Evolutionary conservation across 768 basidiomycete genomes (phyloP), one percentile per base, ranked within the genome.

Genomic region (Amyloporia xantha): DNA sequence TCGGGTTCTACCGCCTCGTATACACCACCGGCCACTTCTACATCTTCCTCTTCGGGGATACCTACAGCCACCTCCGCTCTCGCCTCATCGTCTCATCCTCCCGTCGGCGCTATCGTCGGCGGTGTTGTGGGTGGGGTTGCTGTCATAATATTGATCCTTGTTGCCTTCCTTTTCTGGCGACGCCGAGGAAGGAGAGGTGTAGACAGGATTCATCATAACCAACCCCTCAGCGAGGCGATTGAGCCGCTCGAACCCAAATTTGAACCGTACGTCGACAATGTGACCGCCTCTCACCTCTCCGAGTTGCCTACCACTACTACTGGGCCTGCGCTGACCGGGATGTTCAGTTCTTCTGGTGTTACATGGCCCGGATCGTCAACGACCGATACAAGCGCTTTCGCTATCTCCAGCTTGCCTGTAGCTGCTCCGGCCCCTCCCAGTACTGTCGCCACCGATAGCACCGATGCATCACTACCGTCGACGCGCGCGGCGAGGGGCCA

Each of bases 101-200:
- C 42, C n/a, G 42, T 30, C 17, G 42, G 27, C 9, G 10, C 27
- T 4, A 44, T 44, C 17, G 42, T 30, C 3, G 42, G 42, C 13
- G 42, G 42, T 26, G 42, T 44, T 10, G 42, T 44, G 15, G 42
- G 42, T 26, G 42, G 42, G 3, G 42, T 44, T 26, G 27, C 10
- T n/a, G 42, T 26, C n/a, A 9, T 30, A 26, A 26, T 30, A 9
- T 13, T 44, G n/a, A n/a, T 9, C 4, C 5, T 44, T 13, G 15
- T 44, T 13, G 23, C 26, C 4, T 7, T 44, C 27, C 9, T 44
- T 4, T 30, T 12, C 10, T 44, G 42, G 42, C 42, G 25, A 5
- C 42, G 27, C n/a, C 41, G 38, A 7, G 38, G 38, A 7, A 7
- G 38, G 6, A 19, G 38, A 6, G 17, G 38, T 7, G 38, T 17